Evolutionary conservation across 106 monocot genomes (phyloP), one percentile per base, ranked within the genome.

Genomic region (Dendrobium huoshanense): DNA sequence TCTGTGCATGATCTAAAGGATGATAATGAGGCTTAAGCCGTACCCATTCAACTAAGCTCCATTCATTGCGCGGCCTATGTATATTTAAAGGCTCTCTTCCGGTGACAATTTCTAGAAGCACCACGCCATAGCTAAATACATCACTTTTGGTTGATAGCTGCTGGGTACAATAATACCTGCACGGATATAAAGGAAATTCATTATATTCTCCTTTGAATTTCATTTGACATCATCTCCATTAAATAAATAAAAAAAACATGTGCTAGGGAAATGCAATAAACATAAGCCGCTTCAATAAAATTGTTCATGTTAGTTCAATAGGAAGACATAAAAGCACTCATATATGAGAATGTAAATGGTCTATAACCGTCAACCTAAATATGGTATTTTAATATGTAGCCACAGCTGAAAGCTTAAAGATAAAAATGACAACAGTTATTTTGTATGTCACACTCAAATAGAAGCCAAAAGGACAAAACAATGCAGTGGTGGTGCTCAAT

Each of bases 1-100:
- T 51, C 0, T 13, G 51, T 51, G 51, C 51, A 51, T 51, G 51
- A 51, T 51, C 3, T 51, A 51, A 51, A 15, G 2, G 13, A 51
- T 13, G 3, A 51, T 51, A 51, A 16, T 58, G 58, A 58, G 25
- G 40, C 8, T 72, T 72, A 9, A 5, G 43, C 2, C 75, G 41
- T 88, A 90, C 90, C 90, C 90, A 90, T 83, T 90, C 90, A 9
- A 87, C 87, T 81, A 90, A 81, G 83, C 90, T 87, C 90, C 90
- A 87, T 55, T 90, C 90, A 55, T 70, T 79, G 17, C 81, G 80
- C 19, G 90, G 87, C 75, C 90, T 81, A 18, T 90, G 85, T 70
- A 87, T 79, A 79, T 87, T 87, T 3, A 90, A 83, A 74, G 89
- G 89, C 51, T 89, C 89, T 75, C 86, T 81, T 80, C 89, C 89